Conservation (phyloP, 345 rosid species). For the Citrus sp. region DNA sequence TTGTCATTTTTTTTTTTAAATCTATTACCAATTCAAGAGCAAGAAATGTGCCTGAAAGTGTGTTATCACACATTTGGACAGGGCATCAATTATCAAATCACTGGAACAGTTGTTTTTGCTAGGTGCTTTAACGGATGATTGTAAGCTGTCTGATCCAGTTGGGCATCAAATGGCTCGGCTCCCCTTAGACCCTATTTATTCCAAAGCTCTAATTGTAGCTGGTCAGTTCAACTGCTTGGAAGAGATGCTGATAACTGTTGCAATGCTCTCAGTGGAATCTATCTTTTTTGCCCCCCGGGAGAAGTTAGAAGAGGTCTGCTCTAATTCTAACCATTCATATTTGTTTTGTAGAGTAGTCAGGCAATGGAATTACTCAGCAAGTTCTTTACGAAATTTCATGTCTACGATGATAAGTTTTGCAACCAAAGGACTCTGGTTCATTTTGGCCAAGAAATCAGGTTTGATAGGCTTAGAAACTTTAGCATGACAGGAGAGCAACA, state of each 20-base stretch:
- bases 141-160: conserved; percentile 71
- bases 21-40: neutral
- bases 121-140: conserved; percentile 87
- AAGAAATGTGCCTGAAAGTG: neutral
- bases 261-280: conserved; percentile 89
- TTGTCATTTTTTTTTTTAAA: neutral
- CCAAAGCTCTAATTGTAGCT: conserved; percentile 83
- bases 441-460: neutral
- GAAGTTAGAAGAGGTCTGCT: conserved; percentile 67
- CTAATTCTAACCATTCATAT: conserved; percentile 1
- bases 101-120: conserved; percentile 74
- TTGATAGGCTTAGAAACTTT: neutral
- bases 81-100: conserved; percentile 73
- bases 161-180: conserved; percentile 94
- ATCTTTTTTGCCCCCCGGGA: conserved; percentile 79
- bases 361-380: neutral
- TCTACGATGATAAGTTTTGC: neutral
- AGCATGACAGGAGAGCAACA: neutral
- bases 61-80: conserved; percentile 36
- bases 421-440: neutral
- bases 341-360: neutral
- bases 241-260: conserved; percentile 90
- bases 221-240: conserved; percentile 82
- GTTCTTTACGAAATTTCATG: neutral
- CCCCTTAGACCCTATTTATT: conserved; percentile 82